Evolutionary conservation across 1,139 yeast species (phyloP), one percentile per base, ranked within the genome.

Genomic region (Yamadazyma siamensis): DNA sequence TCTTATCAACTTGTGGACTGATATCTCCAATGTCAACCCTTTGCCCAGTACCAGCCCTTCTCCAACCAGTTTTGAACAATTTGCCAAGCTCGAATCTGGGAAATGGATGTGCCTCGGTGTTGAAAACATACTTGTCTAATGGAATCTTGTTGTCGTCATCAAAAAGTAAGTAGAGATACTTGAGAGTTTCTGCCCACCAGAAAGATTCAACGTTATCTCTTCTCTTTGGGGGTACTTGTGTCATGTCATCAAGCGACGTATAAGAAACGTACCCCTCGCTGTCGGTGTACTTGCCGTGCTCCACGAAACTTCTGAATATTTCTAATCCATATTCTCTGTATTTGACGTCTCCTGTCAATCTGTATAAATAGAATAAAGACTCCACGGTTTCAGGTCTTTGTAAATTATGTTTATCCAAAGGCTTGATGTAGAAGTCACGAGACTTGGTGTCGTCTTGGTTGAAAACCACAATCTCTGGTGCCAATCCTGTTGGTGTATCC

Each of bases 301-400:
- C 69, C 28, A 75, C 65, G 50, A 88, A 88, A 35, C 75, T 75
- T 49, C 79, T 63, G 59, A 88, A 85, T 26, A 89, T 86, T 49
- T 84, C 83, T 73, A 84, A 85, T 8, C 96, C 96, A 88, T 95
- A 88, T 46, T 80, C 71, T 44, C 96, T 75, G 55, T 88, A 89
- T 48, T 81, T 82, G 19, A 72, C 75, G 50, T 89, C 94, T 17
- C 82, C 80, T 1, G 96, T 86, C 43, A 88, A 65, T 45, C 94
- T 75, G 63, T 81, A 89, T 42, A 89, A 61, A 45, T 84, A 71
- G 65, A 83, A 88, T 29, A 89, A 66, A 1, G 95, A 82, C 57
- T 89, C 97, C 3, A 88, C 95, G 0, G 96, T 86, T 54, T 89
- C 97, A 2, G 97, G 96, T 44, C 96, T 75, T 61, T 88, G 96